phyloP scores from a whole-genome alignment of 257 asterid species.

The Rhazya stricta region DNA sequence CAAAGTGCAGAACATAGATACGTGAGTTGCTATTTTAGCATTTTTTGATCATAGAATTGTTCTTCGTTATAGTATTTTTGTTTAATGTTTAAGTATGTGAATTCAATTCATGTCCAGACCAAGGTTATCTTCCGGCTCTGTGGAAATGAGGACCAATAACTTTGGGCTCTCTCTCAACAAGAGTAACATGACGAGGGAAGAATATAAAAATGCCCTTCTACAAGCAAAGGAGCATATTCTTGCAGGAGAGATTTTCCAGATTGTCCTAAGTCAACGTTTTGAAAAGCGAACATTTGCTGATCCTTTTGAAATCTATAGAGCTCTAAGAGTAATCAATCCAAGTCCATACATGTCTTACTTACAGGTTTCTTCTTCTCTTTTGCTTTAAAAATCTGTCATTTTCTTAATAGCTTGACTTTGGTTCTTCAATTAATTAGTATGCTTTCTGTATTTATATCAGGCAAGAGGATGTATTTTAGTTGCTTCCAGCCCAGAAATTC shows the following conservation, averaged over 20 bases:
- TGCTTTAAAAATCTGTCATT: not conserved
- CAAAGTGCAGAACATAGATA: conserved; percentile 53
- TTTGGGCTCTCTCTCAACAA: conserved; percentile 41
- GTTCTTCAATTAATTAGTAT: conserved; percentile 15
- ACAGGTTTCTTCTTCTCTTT: conserved; percentile 45
- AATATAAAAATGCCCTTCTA: conserved; percentile 61
- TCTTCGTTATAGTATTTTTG: not conserved
- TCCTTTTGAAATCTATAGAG: conserved; percentile 89
- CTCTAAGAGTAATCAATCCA: conserved; percentile 85
- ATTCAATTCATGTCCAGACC: conserved; percentile 39
- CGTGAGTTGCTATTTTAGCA: conserved; percentile 43
- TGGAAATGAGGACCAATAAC: conserved; percentile 41
- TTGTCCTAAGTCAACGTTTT: conserved; percentile 81
- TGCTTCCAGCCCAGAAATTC: conserved; percentile 93
- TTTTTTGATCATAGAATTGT: not conserved
- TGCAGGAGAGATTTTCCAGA: conserved; percentile 86
- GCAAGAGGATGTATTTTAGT: conserved; percentile 82
- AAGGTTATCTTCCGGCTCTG: conserved; percentile 52
- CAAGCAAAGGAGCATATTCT: conserved; percentile 81
- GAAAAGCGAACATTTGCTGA: conserved; percentile 84
- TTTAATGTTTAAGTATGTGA: conserved; percentile 5
- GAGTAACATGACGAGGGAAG: conserved; percentile 65
- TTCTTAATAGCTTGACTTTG: conserved; percentile 8
- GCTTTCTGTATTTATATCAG: conserved; percentile 29
- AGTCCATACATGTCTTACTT: conserved; percentile 88